Conservation (phyloP, 148 eudicot genomes). For the Mesembryanthemum crystallinum region DNA sequence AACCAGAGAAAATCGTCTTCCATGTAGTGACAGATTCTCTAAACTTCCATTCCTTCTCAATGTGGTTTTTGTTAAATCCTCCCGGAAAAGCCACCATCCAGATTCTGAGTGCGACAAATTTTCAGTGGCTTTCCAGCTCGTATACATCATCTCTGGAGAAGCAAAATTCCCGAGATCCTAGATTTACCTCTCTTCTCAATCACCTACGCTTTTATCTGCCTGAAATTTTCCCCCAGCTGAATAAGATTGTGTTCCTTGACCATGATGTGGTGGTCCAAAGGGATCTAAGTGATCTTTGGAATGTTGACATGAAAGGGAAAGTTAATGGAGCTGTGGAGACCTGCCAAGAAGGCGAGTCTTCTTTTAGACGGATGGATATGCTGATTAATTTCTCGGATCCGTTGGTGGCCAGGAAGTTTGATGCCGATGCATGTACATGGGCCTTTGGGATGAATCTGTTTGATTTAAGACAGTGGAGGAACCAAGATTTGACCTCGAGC, state of each 20-base stretch:
- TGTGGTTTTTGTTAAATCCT: constrained; percentile 92
- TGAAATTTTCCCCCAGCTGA: constrained; percentile 71
- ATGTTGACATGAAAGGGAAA: constrained; percentile 64
- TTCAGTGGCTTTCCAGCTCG: constrained; percentile 44
- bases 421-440: constrained; percentile 81
- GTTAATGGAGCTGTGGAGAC: constrained; percentile 92
- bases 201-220: constrained; percentile 93
- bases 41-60: constrained; percentile 72
- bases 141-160: constrained; percentile 37
- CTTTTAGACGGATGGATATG: constrained; percentile 65
- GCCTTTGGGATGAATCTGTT: constrained; percentile 98
- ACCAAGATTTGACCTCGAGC: constrained; percentile 50
- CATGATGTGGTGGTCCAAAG: constrained; percentile 91
- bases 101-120: constrained; percentile 56
- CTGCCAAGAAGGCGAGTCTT: constrained; percentile 59
- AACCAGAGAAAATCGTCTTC: constrained; percentile 73
- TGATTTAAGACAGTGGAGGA: constrained; percentile 80
- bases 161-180: constrained; percentile 60
- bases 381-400: constrained; percentile 82
- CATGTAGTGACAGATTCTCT: constrained; percentile 91
- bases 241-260: constrained; percentile 83
- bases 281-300: constrained; percentile 76
- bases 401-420: constrained; percentile 48
- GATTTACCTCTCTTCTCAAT: constrained; percentile 81
- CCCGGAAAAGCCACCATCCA: constrained; percentile 75